These are phyloP conservation scores for Cryptosporidium viatorum DNA, from an alignment of 169 alveolate genomes.

Conservation along the genomic window DNA sequence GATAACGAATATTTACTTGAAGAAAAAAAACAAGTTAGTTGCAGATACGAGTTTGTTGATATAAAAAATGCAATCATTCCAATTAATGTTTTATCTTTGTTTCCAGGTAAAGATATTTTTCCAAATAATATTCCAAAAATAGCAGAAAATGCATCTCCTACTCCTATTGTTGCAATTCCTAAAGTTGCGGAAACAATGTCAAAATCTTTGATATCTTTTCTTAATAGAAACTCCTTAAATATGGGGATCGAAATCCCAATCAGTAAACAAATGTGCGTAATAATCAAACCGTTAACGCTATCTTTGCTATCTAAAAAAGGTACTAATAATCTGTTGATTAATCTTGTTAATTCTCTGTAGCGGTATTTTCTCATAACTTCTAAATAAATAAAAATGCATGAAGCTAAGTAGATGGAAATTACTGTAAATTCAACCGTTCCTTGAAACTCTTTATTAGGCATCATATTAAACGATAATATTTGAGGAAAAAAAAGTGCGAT, in stretches of 20 bases:
- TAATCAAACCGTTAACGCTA: constrained; percentile 19
- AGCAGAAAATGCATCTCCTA: constrained; percentile 73
- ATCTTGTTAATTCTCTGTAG: neutral
- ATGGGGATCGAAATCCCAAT: constrained; percentile 65
- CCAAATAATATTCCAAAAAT: constrained; percentile 45
- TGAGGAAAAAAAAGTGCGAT: constrained; percentile 47
- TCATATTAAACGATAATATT: constrained; percentile 6
- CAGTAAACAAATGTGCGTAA: constrained; percentile 56
- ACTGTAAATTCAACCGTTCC: constrained; percentile 13
- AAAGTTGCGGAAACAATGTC: constrained; percentile 55
- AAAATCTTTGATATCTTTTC: neutral
- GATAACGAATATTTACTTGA: neutral
- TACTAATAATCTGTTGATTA: constrained; percentile 5
- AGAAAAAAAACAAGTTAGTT: constrained; percentile 10
- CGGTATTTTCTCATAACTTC: constrained; percentile 44
- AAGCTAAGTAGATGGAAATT: constrained; percentile 14
- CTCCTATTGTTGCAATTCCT: constrained; percentile 63
- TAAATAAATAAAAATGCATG: constrained; percentile 1
- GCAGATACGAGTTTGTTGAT: constrained; percentile 8
- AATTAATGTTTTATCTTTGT: constrained; percentile 32
- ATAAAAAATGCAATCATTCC: constrained; percentile 51
- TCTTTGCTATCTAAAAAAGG: constrained; percentile 65
- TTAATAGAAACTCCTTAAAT: constrained; percentile 19
- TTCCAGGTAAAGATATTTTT: constrained; percentile 25
- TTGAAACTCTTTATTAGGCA: neutral